phyloP scores from a whole-genome alignment of 2,329 filamentous ascomycete species.

The Septoria linicola region DNA sequence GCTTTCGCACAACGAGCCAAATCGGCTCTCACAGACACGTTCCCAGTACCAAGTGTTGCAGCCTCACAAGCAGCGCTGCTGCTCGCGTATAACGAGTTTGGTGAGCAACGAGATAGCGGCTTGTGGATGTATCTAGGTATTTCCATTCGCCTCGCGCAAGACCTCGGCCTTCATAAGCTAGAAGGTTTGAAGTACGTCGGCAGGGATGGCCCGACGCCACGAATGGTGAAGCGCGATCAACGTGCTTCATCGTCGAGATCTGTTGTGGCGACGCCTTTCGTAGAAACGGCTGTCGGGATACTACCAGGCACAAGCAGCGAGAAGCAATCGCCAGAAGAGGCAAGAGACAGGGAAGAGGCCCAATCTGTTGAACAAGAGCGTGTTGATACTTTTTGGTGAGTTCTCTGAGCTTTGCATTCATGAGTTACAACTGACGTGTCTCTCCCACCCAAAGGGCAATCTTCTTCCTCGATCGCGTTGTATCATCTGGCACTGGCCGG shows the following conservation, averaged over 20 bases:
- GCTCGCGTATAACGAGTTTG: conserved; percentile 86
- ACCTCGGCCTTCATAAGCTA: conserved; percentile 77
- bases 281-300: conserved; percentile 39
- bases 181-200: conserved; percentile 67
- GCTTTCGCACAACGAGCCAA: conserved; percentile 80
- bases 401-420: no score
- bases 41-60: conserved; percentile 77
- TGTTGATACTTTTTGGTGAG: conserved; percentile 76
- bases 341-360: conserved; percentile 45
- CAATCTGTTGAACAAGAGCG: conserved; percentile 75
- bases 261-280: conserved; percentile 27
- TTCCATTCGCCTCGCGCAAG: conserved; percentile 78
- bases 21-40: conserved; percentile 76
- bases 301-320: conserved; percentile 42
- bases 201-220: conserved; percentile 56
- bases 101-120: conserved; percentile 81
- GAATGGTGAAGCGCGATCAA: conserved; percentile 48
- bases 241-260: conserved; percentile 3
- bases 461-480: conserved; percentile 82
- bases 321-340: conserved; percentile 62
- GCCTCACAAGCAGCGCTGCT: conserved; percentile 81
- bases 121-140: conserved; percentile 93
- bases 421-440: no score
- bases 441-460: conserved; percentile 52
- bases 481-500: conserved; percentile 81